These are phyloP conservation scores for Phalaenopsis equestris DNA, from an alignment of 106 monocot species.

Conservation along the genomic window DNA sequence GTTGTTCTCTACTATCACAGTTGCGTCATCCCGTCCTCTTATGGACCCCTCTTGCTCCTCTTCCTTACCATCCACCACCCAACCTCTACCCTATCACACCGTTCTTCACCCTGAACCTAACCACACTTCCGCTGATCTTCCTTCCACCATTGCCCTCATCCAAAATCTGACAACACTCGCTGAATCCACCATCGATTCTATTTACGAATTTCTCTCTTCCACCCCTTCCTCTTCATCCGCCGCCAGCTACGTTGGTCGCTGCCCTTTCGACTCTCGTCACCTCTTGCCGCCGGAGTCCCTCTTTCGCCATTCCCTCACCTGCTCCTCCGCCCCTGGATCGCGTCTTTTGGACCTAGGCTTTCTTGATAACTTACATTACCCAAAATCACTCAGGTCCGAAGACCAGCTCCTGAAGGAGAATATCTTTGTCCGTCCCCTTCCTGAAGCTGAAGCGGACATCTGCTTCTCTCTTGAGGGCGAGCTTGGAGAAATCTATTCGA, in stretches of 20 bases:
- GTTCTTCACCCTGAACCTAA: slow-evolving; percentile 12
- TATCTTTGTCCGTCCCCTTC: slow-evolving; percentile 12
- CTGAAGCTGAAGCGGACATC: slow-evolving; percentile 36
- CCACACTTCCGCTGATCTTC: slow-evolving; percentile 12
- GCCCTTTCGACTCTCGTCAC: slow-evolving; percentile 43
- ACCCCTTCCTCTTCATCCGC: not conserved
- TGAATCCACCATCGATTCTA: slow-evolving; percentile 29
- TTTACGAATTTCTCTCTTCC: slow-evolving; percentile 17
- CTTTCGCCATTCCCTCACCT: slow-evolving; percentile 51
- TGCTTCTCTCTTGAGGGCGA: slow-evolving; percentile 68
- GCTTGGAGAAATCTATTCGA: slow-evolving; percentile 16
- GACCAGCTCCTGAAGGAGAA: slow-evolving; percentile 17
- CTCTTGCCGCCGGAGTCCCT: slow-evolving; percentile 45
- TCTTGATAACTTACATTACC: slow-evolving; percentile 23
- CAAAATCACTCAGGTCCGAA: slow-evolving; percentile 24
- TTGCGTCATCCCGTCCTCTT: not conserved
- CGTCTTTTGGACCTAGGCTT: slow-evolving; percentile 18
- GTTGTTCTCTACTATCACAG: too few species aligned
- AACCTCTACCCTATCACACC: not conserved
- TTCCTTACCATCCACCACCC: not conserved
- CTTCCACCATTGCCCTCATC: slow-evolving; percentile 32
- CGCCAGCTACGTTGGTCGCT: slow-evolving; percentile 10
- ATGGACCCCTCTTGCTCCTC: not conserved
- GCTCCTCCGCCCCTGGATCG: slow-evolving; percentile 23
- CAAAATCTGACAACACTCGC: slow-evolving; percentile 15